phyloP scores from a whole-genome alignment of 1,284 basidiomycete species.

The Ceraceosorus guamensis region DNA sequence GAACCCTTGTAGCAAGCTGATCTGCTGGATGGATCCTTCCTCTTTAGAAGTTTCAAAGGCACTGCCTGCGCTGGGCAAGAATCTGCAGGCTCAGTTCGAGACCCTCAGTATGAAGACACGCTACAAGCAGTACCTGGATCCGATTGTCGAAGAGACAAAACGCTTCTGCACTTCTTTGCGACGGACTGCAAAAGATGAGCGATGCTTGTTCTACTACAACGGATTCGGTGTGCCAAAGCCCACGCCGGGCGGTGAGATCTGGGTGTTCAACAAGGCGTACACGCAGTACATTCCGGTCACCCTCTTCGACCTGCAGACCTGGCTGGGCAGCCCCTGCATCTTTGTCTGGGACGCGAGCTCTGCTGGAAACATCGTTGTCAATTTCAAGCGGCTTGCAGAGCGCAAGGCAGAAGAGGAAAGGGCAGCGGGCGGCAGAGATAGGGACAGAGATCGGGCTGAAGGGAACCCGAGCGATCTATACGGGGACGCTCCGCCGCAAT shows the following conservation, averaged over 20 bases:
- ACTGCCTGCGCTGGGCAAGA: slow-evolving; percentile 66
- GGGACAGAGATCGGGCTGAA: too few relatives aligned
- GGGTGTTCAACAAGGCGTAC: slow-evolving; percentile 97
- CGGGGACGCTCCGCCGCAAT: slow-evolving; percentile 36
- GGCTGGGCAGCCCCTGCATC: slow-evolving; percentile 77
- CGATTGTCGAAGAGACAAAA: slow-evolving; percentile 87
- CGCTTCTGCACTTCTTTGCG: slow-evolving; percentile 79
- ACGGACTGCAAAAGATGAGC: slow-evolving; percentile 84
- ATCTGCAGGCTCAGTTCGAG: slow-evolving; percentile 92
- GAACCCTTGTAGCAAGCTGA: slow-evolving; percentile 84
- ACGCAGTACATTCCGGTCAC: slow-evolving; percentile 98
- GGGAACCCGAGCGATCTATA: too few relatives aligned
- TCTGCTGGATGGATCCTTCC: slow-evolving; percentile 96
- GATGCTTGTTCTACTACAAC: slow-evolving; percentile 95
- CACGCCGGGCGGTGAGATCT: slow-evolving; percentile 89
- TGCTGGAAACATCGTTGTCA: slow-evolving; percentile 83
- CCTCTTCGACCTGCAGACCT: slow-evolving; percentile 80
- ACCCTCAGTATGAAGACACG: slow-evolving; percentile 67
- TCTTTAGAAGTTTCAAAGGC: slow-evolving; percentile 59
- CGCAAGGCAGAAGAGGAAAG: slow-evolving; percentile 70
- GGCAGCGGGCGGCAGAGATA: slow-evolving; percentile 21
- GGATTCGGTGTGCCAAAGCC: slow-evolving; percentile 97
- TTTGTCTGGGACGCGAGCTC: slow-evolving; percentile 99
- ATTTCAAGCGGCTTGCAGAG: slow-evolving; percentile 81
- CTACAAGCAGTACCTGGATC: slow-evolving; percentile 68